phyloP scores from a whole-genome alignment of 257 asterid species.

The Eucommia ulmoides region DNA sequence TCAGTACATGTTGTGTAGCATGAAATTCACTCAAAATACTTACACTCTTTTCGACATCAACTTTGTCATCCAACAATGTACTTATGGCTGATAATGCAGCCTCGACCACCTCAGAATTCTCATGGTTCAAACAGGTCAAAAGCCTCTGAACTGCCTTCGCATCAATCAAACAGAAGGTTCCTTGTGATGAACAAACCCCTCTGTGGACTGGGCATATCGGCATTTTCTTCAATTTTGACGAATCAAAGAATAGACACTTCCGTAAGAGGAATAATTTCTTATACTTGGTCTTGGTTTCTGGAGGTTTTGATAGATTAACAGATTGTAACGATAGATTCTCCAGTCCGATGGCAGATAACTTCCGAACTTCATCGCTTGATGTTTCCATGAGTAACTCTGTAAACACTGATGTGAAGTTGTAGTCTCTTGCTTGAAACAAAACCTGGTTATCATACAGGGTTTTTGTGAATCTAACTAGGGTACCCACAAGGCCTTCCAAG shows the following conservation, averaged over 20 bases:
- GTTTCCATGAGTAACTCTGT: constrained; percentile 47
- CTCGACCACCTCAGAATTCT: constrained; percentile 53
- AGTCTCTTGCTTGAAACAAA: constrained; percentile 27
- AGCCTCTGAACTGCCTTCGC: constrained; percentile 61
- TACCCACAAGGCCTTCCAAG: constrained; percentile 70
- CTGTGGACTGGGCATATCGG: constrained; percentile 53
- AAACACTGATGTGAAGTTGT: constrained; percentile 42
- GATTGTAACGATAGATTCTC: constrained; percentile 61
- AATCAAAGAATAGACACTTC: constrained; percentile 30
- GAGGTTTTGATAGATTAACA: constrained; percentile 41
- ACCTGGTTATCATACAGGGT: constrained; percentile 61
- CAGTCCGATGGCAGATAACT: constrained; percentile 45
- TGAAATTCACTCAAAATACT: constrained; percentile 33
- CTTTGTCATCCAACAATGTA: constrained; percentile 61
- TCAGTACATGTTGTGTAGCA: constrained; percentile 34
- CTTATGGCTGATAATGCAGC: constrained; percentile 65
- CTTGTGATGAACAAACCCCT: constrained; percentile 67
- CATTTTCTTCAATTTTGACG: constrained; percentile 18
- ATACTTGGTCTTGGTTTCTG: constrained; percentile 29
- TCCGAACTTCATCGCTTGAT: constrained; percentile 62
- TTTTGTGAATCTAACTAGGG: constrained; percentile 63
- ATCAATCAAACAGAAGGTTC: constrained; percentile 60
- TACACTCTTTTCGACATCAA: constrained; percentile 6
- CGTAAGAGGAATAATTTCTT: constrained; percentile 18
- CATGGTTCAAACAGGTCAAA: constrained; percentile 50